Evolutionary conservation across 306 rosid genomes (phyloP), one percentile per base, ranked within the genome.

Genomic region (Gynostemma pentaphyllum): DNA sequence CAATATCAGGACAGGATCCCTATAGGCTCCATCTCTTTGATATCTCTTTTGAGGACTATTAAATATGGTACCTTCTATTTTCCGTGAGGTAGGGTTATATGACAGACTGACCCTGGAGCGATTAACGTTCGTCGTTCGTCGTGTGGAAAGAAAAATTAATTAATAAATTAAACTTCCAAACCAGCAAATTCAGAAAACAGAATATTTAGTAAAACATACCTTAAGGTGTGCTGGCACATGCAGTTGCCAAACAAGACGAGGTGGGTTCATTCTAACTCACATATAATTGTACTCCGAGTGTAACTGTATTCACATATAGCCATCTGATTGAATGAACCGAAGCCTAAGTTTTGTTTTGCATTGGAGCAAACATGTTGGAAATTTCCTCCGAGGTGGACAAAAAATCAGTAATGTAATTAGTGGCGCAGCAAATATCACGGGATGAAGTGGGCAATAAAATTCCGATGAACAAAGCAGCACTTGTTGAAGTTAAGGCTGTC

Each of bases 401-500:
- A n/a, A 32, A 55, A 44, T 56, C 45, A 5, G 64, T 29, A 36
- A 18, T 1, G 28, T 7, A 8, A 52, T 52, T 26, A 28, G 28
- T 52, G 60, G 28, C 60, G 26, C 13, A 4, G 24, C 8, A 5
- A 54, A 8, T 16, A 54, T 54, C 41, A 16, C 8, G n/a, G 62
- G 62, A 30, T 29, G 42, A 30, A 30, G 41, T 54, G 40, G 16
- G 40, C 24, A 52, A 2, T 14, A 22, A 5, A 2, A 52, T 32
- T n/a, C 60, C 60, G 5, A 52, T 5, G 18, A n/a, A 45, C 49
- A 45, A 45, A 45, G 49, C 22, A 45, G 49, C 22, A 45, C 23
- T 52, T 52, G 60, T 54, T 54, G 49, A 61, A 61, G 66, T 21
- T 36, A 24, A 45, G 67, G 51, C 9, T 40, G 37, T 24, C 37